Percentiles rank a stretch among this genome's conserved stretches.
These are phyloP conservation scores for Phytophthora agathidicida DNA, from an alignment of 352 stramenopile species.

Conservation along the genomic window DNA sequence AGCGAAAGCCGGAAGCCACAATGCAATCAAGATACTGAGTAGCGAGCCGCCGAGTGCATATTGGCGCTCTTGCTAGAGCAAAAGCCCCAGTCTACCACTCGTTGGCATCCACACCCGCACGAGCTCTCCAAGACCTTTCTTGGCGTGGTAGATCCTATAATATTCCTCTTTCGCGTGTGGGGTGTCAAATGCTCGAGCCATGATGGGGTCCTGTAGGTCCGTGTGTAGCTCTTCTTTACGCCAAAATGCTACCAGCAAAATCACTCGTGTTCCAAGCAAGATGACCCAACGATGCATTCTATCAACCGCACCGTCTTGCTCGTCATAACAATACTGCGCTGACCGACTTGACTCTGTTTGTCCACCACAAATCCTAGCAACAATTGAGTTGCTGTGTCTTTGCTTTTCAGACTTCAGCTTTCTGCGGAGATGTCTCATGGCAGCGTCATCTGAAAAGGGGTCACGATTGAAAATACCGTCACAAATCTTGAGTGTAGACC, in stretches of 20 bases:
- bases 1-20: conserved; percentile 4
- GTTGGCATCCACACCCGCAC: conserved; percentile 67
- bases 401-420: conserved; percentile 5
- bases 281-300: neutral
- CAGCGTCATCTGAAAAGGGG: conserved; percentile 21
- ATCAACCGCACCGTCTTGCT: neutral
- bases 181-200: conserved; percentile 42
- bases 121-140: conserved; percentile 50
- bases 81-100: conserved; percentile 54
- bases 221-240: conserved; percentile 53
- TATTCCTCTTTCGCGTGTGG: conserved; percentile 42
- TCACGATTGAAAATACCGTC: conserved; percentile 22
- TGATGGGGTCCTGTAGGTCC: conserved; percentile 48
- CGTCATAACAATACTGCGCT: conserved; percentile 12
- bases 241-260: conserved; percentile 61
- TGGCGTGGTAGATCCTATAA: conserved; percentile 45
- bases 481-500: conserved; percentile 15
- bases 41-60: conserved; percentile 48
- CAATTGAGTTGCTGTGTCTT: neutral
- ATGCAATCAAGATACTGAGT: conserved; percentile 12
- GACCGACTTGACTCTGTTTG: conserved; percentile 1
- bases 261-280: conserved; percentile 6
- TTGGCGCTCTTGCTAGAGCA: conserved; percentile 48
- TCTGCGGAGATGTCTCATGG: conserved; percentile 19
- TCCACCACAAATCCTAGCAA: neutral